phyloP scores from a whole-genome alignment of 2,329 filamentous ascomycete genomes.

The Trichoderma gracile region DNA sequence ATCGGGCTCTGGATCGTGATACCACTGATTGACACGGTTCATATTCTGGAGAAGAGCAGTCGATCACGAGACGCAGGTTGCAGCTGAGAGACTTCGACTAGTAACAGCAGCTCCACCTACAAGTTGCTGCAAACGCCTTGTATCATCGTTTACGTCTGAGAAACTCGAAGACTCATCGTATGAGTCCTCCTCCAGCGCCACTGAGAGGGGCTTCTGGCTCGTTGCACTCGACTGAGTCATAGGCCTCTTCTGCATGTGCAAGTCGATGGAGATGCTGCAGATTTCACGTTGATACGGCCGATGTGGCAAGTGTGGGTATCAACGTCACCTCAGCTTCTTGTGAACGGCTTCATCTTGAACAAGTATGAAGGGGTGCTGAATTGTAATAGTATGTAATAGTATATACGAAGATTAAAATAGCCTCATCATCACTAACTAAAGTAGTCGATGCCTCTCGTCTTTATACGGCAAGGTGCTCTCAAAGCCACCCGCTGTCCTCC shows the following conservation, averaged over 20 bases:
- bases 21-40: too few relatives aligned
- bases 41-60: not conserved
- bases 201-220: slow-evolving; percentile 5
- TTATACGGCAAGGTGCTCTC: too few relatives aligned
- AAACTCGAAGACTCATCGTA: not conserved
- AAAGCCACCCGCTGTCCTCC: too few relatives aligned
- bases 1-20: not conserved
- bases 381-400: too few relatives aligned
- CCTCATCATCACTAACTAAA: too few relatives aligned
- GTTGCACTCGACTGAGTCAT: slow-evolving; percentile 16
- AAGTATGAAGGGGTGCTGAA: not conserved
- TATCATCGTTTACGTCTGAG: too few relatives aligned
- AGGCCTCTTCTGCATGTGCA: not conserved
- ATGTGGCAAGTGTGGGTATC: too few relatives aligned
- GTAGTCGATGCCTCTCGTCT: too few relatives aligned
- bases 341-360: not conserved
- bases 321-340: not conserved
- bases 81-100: not conserved
- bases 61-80: slow-evolving; percentile 17
- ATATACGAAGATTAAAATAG: too few relatives aligned
- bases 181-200: slow-evolving; percentile 17
- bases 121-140: too few relatives aligned
- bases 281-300: not conserved
- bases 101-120: slow-evolving; percentile 3
- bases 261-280: not conserved